Percentiles rank a stretch among this genome's conserved stretches.
Evolutionary conservation across 345 rosid genomes (phyloP).

Genomic region (Hibiscus trionum): DNA sequence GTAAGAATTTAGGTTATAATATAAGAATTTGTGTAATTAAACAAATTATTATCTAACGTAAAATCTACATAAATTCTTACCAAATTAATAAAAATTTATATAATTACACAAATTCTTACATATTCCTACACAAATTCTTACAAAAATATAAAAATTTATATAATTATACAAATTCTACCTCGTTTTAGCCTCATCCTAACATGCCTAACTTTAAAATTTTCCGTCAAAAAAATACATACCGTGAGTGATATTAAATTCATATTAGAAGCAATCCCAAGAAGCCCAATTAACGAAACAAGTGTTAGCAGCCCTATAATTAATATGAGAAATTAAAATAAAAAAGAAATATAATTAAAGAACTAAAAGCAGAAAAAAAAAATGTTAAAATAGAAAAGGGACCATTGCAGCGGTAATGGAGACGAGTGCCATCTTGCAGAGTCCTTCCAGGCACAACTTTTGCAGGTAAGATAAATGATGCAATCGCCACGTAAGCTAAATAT

Average conservation of each 20-base stretch:
- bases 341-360: neutral
- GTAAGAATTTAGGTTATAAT: no score
- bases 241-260: conserved; percentile 45
- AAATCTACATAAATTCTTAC: no score
- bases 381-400: conserved; percentile 28
- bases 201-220: no score
- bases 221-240: conserved; percentile 22
- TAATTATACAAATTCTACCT: no score
- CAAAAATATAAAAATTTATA: no score
- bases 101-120: no score
- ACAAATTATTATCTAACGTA: no score
- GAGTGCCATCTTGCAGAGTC: conserved; percentile 54
- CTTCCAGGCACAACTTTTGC: conserved; percentile 63
- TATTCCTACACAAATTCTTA: no score
- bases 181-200: no score
- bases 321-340: neutral
- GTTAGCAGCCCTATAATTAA: conserved; percentile 43
- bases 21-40: no score
- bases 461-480: conserved; percentile 50
- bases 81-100: no score
- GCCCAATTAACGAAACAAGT: conserved; percentile 38
- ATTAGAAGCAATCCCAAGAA: conserved; percentile 50
- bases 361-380: neutral
- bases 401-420: conserved; percentile 66
- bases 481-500: conserved; percentile 56